Evolutionary conservation across 345 rosid genomes (phyloP), one percentile per base, ranked within the genome.

Genomic region (Rhizophora apiculata): DNA sequence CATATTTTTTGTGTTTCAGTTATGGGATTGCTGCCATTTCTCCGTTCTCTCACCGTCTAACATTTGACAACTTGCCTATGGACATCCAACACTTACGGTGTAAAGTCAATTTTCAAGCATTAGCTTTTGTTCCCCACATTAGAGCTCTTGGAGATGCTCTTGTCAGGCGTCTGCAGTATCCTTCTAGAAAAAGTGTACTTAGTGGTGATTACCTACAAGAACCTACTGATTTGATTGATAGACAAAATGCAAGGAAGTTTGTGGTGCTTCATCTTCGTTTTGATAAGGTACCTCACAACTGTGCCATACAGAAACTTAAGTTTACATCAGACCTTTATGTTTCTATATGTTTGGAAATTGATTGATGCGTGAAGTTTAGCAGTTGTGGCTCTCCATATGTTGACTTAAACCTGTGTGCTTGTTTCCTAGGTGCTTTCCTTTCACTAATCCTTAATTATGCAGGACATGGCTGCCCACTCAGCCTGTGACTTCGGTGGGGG

Each of bases 381-480:
- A 36, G 16, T 69, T 26, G 55, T 36, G 27, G 21, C 51, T 34
- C 39, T 31, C 32, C 54, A 54, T 46, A 32, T 53, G 22, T 56
- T 20, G 11, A 11, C 20, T 20, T 7, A 9, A 22, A 24, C 3
- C 5, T 52, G 32, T 26, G 19, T 36, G 11, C 39, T 11, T 4
- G 26, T 60, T 8, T 24, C 62, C 10, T 43, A 43, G 49, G 18
- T 39, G 26, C 18, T 13, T 13, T 43, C 15, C 22, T 19, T 19
- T 66, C 24, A 32, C 61, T 60, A 46, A 74, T 62, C 29, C 31
- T 27, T 49, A 9, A 0, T 62, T 48, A 21, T 82, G 74, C 81
- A 95, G 98, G 99, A 95, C 74, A 95, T 95, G 99, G 99, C 99
- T 54, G 99, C 99, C 52, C 98, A 92, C 83, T 95, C 99, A 64